Evolutionary conservation across 331 rosid species (phyloP).

Genomic region (Erythrophleum ivorense): DNA sequence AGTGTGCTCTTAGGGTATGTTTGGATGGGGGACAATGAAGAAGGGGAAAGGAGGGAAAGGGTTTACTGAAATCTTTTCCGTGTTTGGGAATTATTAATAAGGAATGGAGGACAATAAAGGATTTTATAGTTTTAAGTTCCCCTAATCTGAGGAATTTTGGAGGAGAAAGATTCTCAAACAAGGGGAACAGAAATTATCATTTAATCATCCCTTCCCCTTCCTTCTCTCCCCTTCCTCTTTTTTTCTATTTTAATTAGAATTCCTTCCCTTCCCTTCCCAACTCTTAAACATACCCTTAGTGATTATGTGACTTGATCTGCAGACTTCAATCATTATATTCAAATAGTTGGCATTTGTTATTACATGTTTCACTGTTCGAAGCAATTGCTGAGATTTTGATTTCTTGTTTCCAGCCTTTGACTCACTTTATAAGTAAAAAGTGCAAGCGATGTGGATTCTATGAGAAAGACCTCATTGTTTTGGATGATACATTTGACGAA

Average conservation of each 20-base stretch:
- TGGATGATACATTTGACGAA: slow-evolving; percentile 80
- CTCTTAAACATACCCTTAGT: slow-evolving; percentile 10
- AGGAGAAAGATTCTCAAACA: neutral
- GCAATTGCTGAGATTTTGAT: slow-evolving; percentile 39
- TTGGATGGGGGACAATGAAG: neutral
- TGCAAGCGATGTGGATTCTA: slow-evolving; percentile 96
- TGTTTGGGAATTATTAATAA: neutral
- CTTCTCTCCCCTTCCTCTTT: neutral
- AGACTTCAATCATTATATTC: slow-evolving; percentile 18
- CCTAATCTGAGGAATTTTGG: neutral
- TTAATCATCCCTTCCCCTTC: neutral
- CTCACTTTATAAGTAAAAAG: slow-evolving; percentile 60
- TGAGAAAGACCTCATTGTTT: slow-evolving; percentile 64
- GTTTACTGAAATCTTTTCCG: neutral
- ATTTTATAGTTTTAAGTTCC: neutral
- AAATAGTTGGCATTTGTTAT: slow-evolving; percentile 31
- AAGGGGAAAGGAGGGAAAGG: neutral
- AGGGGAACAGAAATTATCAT: neutral
- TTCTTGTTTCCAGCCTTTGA: slow-evolving; percentile 76
- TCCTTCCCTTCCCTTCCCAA: neutral
- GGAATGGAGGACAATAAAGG: neutral
- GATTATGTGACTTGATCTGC: slow-evolving; percentile 14
- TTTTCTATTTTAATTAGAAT: neutral
- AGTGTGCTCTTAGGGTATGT: neutral
- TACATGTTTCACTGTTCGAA: slow-evolving; percentile 11